Evolutionary conservation across 2,329 filamentous ascomycete genomes (phyloP), one percentile per base, ranked within the genome.

Genomic region (Emericellopsis cladophorae): DNA sequence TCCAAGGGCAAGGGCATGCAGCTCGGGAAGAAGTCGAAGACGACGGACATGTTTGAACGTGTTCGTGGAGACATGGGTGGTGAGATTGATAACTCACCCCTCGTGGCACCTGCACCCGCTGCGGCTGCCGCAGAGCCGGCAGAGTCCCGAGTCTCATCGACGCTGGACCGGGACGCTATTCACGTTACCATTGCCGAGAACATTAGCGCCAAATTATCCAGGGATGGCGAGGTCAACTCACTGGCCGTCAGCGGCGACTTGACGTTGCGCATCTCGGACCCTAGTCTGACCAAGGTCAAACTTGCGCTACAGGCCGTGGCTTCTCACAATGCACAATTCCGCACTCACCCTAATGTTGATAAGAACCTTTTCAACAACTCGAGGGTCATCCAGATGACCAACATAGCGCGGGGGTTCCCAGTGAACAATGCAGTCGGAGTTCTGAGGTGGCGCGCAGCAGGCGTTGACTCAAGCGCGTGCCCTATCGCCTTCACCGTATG

Each of bases 21-120:
- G 63, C 72, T 98, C 43, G 92, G 92, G 64, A 96, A 96, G 72
- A 98, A 98, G 68, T 94, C 86, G 45, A 96, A 96, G 70, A 89
- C 86, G 18, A 94, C 84, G 24, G 90, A 94, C 60, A 95, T 96
- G 73, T 96, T 94, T 59, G 90, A 96, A 64, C 84, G 89, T 54
- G 89, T 98, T 29, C 82, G 88, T 49, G 86, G 85, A 44, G 90
- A 96, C 49, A 72, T 96, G 57, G 89, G 88, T n/a, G 74, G 81
- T 31, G 87, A 94, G 55, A 79, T 79, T 31, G 88, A 95, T 57
- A 81, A 88, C 41, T 64, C 66, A 35, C 87, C 87, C 31, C 71
- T 93, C 22, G 79, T 90, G 15, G 67, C 77, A 26, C 70, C 71
- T 31, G 64, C 74, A 36, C 56, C 66, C 52, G 46, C 65, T 58